phyloP scores from a whole-genome alignment of 2,329 filamentous ascomycete genomes.

The Venturia oleaginea region DNA sequence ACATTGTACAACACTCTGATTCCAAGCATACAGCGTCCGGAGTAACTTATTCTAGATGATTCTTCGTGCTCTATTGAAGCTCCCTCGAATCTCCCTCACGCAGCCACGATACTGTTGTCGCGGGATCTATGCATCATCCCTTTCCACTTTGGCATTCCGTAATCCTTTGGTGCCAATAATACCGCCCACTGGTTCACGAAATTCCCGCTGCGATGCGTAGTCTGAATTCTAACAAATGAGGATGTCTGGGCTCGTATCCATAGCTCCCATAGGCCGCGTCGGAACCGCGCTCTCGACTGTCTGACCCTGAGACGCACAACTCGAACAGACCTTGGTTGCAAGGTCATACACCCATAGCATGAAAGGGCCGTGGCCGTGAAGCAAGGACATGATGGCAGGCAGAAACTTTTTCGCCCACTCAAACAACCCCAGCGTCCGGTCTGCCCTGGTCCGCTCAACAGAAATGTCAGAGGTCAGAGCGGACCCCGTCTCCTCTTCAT shows the following conservation, averaged over 20 bases:
- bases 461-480: conserved; percentile 1
- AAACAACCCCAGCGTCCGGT: not conserved
- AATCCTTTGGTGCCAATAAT: conserved; percentile 6
- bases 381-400: not conserved
- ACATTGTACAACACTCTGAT: too few species aligned
- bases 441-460: conserved; percentile 1
- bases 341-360: conserved; percentile 1
- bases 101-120: not conserved
- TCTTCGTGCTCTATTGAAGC: too few species aligned
- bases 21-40: too few species aligned
- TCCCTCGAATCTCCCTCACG: not conserved
- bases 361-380: not conserved
- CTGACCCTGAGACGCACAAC: not conserved
- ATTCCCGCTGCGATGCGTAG: not conserved
- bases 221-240: not conserved
- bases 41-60: too few species aligned
- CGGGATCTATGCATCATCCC: not conserved
- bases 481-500: conserved; percentile 3
- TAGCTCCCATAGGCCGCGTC: not conserved
- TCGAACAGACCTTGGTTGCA: not conserved
- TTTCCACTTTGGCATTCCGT: not conserved
- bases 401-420: not conserved
- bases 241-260: not conserved
- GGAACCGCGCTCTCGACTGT: not conserved
- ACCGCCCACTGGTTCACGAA: not conserved